phyloP scores from a whole-genome alignment of 2,329 filamentous ascomycete genomes.

The Penicillium sp. region DNA sequence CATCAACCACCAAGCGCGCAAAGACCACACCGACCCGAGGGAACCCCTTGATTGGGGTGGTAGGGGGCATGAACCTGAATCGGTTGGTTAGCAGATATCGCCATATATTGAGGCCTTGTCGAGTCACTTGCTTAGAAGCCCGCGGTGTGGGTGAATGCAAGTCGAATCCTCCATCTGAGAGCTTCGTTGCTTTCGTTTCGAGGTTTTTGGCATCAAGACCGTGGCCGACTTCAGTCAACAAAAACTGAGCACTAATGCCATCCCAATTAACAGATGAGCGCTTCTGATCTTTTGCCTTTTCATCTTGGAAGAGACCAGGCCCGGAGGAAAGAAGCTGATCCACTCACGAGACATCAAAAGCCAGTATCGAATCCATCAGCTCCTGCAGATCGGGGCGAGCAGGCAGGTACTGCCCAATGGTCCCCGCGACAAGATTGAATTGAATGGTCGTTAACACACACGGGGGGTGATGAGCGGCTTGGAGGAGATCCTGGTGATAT shows the following conservation, averaged over 20 bases:
- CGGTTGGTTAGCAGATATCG: background rate
- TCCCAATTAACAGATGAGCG: background rate
- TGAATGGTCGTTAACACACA: conserved; percentile 2
- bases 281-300: too few species aligned
- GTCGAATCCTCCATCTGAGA: conserved; percentile 34
- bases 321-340: background rate
- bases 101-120: background rate
- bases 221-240: conserved; percentile 44
- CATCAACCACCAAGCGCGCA: conserved; percentile 18
- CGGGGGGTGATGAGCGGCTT: background rate
- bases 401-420: conserved; percentile 3
- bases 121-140: conserved; percentile 36
- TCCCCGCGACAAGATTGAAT: conserved; percentile 7
- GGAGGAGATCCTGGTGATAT: background rate
- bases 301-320: too few species aligned
- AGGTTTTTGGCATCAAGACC: conserved; percentile 42
- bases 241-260: conserved; percentile 28
- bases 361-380: background rate
- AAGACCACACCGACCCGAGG: conserved; percentile 20
- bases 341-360: conserved; percentile 2
- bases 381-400: conserved; percentile 1
- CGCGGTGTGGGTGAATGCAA: conserved; percentile 32
- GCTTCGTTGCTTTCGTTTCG: conserved; percentile 39
- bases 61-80: conserved; percentile 24
- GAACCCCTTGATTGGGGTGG: conserved; percentile 13